phyloP scores from a whole-genome alignment of 148 eudicot species.

The Amaranthus cruentus region DNA sequence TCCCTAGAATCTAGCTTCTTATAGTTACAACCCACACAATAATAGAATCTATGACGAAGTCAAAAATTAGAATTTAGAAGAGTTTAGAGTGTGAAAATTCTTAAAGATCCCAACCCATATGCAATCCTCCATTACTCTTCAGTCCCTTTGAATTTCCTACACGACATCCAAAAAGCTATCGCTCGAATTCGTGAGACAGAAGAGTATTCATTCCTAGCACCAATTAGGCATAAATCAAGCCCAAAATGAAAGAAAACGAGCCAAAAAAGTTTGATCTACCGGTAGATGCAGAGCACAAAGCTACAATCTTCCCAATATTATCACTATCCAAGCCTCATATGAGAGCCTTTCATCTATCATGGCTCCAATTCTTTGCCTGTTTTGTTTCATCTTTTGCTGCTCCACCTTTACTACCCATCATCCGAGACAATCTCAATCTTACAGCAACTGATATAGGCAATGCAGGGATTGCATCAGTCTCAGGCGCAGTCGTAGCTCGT shows the following conservation, averaged over 20 bases:
- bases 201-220: too few species aligned
- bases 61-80: too few species aligned
- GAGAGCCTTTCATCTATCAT: constrained; percentile 77
- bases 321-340: constrained; percentile 74
- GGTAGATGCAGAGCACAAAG: constrained; percentile 67
- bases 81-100: too few species aligned
- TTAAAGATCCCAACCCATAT: too few species aligned
- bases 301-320: constrained; percentile 45
- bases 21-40: too few species aligned
- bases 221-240: neutral
- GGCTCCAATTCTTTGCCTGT: constrained; percentile 76
- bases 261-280: constrained; percentile 37
- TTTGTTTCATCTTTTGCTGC: constrained; percentile 84
- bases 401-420: constrained; percentile 74
- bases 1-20: too few species aligned
- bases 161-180: too few species aligned
- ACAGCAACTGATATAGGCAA: constrained; percentile 71
- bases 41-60: too few species aligned
- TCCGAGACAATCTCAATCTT: constrained; percentile 62
- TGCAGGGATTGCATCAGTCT: constrained; percentile 79
- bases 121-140: too few species aligned
- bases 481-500: constrained; percentile 77
- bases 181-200: too few species aligned
- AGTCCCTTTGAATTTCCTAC: too few species aligned
- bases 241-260: neutral